Evolutionary conservation across 352 stramenopile genomes (phyloP), one percentile per base, ranked within the genome.

Genomic region (Plasmopara muralis): DNA sequence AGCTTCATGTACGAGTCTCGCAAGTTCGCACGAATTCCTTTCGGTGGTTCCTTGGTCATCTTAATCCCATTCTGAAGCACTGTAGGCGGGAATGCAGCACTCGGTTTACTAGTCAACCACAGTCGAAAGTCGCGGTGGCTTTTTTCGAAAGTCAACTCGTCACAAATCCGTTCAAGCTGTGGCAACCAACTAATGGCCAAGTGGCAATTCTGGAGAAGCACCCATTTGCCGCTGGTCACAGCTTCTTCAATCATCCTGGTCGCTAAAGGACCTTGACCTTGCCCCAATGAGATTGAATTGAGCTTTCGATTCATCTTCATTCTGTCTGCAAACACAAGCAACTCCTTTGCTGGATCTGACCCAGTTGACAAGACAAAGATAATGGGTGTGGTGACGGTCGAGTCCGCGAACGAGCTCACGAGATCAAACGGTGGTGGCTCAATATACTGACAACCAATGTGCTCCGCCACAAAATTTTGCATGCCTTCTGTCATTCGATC

Each of bases 21-120:
- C 20, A 98, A 61, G 67, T 98, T 98, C 0, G 93, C 89, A 14
- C 87, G 78, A 44, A 98, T 57, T 0, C 94, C 94, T 47, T 97
- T 97, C 0, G 94, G 94, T 0, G 94, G 89, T 52, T 98, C 94
- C 51, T 97, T 98, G 2, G 94, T 98, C 88, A 98, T 98, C 62
- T 98, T 98, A 6, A 98, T 90, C 9, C 92, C 85, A 46, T 96
- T 94, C 62, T 98, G 94, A 7, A 98, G 77, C 16, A 98, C 90
- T 0, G 86, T 89, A 0, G 96, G 89, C 0, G 94, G 94, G 61
- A 95, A 95, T 43, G 58, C 77, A 47, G 66, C 87, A 34, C 71
- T 97, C 28, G 64, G 72, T 55, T 73, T 92, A 72, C 74, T 96
- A 15, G 93, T 98, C 28, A 98, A 72, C 93, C 93, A 98, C 18